phyloP scores from a whole-genome alignment of 1,284 basidiomycete genomes.

The Schizophyllum commune region DNA sequence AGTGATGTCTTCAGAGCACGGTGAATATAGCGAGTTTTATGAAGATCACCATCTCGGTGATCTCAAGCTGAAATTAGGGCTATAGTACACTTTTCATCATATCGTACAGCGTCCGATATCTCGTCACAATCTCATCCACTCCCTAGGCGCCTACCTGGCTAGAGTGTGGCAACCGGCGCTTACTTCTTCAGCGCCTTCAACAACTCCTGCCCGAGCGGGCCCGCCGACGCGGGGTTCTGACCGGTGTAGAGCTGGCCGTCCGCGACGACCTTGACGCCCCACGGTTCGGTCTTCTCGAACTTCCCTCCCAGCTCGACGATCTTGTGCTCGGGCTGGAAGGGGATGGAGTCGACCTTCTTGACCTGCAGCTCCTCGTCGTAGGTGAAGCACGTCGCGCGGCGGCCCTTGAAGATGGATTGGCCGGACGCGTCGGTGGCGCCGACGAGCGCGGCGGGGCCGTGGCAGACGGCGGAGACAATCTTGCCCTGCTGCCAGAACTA shows the following conservation, averaged over 20 bases:
- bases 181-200: conserved; percentile 24
- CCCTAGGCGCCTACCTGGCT: too few species aligned
- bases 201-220: conserved; percentile 40
- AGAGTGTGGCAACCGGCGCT: not conserved
- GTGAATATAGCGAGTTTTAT: too few species aligned
- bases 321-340: conserved; percentile 48
- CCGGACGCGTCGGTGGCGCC: conserved; percentile 33
- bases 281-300: conserved; percentile 39
- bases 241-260: conserved; percentile 47
- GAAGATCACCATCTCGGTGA: too few species aligned
- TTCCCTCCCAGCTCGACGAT: conserved; percentile 40
- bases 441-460: conserved; percentile 42
- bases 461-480: conserved; percentile 46
- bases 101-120: too few species aligned
- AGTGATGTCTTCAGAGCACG: too few species aligned
- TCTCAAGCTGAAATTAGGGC: too few species aligned
- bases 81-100: too few species aligned
- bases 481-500: conserved; percentile 42
- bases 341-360: conserved; percentile 29
- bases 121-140: too few species aligned
- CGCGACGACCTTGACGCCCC: conserved; percentile 37
- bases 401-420: conserved; percentile 41
- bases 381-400: conserved; percentile 44
- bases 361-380: conserved; percentile 46
- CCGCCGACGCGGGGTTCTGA: conserved; percentile 67